These are phyloP conservation scores for Naganishia cerealis DNA, from an alignment of 1,284 basidiomycete species.

Conservation along the genomic window DNA sequence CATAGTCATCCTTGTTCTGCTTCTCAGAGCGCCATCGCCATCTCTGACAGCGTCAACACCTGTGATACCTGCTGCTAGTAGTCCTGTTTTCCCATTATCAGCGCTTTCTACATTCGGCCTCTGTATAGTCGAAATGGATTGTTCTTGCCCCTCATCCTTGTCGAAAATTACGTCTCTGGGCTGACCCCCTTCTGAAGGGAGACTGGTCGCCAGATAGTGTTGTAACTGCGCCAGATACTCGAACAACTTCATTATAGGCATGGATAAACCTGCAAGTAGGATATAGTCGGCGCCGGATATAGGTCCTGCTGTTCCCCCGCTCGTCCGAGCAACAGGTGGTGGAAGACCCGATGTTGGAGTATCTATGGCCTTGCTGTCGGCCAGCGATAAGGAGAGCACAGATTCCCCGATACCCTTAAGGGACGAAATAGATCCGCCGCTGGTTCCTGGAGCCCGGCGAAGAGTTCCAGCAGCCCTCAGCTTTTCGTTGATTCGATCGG, in stretches of 20 bases:
- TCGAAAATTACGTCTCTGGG: neutral
- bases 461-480: conserved; percentile 45
- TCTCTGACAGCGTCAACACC: conserved; percentile 53
- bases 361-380: conserved; percentile 33
- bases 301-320: conserved; percentile 27
- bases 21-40: conserved; percentile 63
- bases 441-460: conserved; percentile 30
- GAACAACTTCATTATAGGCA: conserved; percentile 66
- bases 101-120: neutral
- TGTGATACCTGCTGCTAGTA: conserved; percentile 35
- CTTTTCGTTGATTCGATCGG: conserved; percentile 53
- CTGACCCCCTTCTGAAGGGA: conserved; percentile 39
- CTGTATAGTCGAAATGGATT: neutral
- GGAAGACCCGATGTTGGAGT: conserved; percentile 29
- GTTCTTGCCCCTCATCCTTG: conserved; percentile 37
- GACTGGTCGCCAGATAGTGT: conserved; percentile 46
- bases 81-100: conserved; percentile 39
- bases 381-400: conserved; percentile 40
- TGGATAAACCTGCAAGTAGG: conserved; percentile 70
- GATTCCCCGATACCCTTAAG: conserved; percentile 40
- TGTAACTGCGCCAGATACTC: conserved; percentile 62
- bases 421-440: conserved; percentile 33
- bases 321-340: conserved; percentile 29
- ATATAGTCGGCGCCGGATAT: conserved; percentile 54
- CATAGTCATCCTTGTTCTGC: conserved; percentile 69